Evolutionary conservation across 805 yeast genomes (phyloP).

Genomic region (Priceomyces carsonii): DNA sequence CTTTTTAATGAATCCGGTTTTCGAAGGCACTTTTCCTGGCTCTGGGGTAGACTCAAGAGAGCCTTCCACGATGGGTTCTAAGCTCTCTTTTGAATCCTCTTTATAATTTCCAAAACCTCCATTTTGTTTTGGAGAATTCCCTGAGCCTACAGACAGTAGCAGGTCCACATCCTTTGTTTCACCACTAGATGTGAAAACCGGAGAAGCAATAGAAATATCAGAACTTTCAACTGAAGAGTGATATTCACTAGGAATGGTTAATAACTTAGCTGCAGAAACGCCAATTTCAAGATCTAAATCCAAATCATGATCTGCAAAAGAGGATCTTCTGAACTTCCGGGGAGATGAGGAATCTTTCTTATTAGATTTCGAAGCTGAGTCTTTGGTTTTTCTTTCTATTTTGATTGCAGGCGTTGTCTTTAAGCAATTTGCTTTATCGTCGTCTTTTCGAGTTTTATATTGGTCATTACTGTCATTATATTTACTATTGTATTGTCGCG

Average conservation of each 20-base stretch:
- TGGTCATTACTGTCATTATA: slow-evolving; percentile 9
- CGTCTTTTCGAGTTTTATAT: background rate
- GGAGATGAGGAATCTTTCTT: slow-evolving; percentile 4
- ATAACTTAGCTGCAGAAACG: slow-evolving; percentile 45
- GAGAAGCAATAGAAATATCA: slow-evolving; percentile 25
- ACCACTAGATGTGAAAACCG: slow-evolving; percentile 34
- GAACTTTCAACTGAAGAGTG: slow-evolving; percentile 44
- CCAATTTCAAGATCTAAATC: slow-evolving; percentile 45
- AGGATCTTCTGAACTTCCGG: slow-evolving; percentile 1
- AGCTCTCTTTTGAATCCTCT: slow-evolving; percentile 11
- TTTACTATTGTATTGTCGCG: slow-evolving; percentile 18
- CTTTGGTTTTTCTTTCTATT: slow-evolving; percentile 6
- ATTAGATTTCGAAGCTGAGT: slow-evolving; percentile 3
- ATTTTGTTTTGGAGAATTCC: slow-evolving; percentile 13
- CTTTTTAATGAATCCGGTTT: background rate
- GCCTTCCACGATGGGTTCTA: slow-evolving; percentile 34
- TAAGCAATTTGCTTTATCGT: slow-evolving; percentile 2
- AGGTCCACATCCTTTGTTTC: slow-evolving; percentile 36
- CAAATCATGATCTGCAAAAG: slow-evolving; percentile 12
- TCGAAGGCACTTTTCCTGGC: slow-evolving; percentile 11
- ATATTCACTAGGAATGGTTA: slow-evolving; percentile 18
- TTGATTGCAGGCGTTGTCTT: slow-evolving; percentile 7
- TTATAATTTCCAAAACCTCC: slow-evolving; percentile 2
- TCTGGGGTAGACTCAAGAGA: slow-evolving; percentile 29
- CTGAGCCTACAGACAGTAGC: slow-evolving; percentile 37